A percentile compares a stretch with the other conserved stretches of the same genome.
phyloP scores from a whole-genome alignment of 2,329 filamentous ascomycete species.

The Purpureocillium lavendulum region DNA sequence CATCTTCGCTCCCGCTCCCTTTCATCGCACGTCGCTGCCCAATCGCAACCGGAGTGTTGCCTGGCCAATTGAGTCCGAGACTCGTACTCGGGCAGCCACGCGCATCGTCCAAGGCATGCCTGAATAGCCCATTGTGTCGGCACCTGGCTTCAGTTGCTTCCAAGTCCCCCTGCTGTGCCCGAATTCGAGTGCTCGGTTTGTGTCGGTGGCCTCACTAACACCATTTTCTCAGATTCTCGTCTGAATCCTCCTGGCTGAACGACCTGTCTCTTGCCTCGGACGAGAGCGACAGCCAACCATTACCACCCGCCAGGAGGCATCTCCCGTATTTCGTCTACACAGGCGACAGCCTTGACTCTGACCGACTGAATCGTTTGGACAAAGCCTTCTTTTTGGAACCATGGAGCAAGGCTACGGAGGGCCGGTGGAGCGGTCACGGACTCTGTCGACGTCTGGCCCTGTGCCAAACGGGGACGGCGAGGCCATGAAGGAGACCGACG shows the following conservation, averaged over 20 bases:
- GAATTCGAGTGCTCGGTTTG: neutral
- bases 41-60: neutral
- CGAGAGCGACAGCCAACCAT: too few species aligned
- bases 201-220: too few species aligned
- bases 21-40: slow-evolving; percentile 1
- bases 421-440: slow-evolving; percentile 24
- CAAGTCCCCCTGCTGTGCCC: too few species aligned
- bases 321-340: too few species aligned
- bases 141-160: neutral
- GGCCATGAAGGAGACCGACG: slow-evolving; percentile 32
- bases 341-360: too few species aligned
- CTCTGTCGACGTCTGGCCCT: slow-evolving; percentile 29
- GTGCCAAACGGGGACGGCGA: slow-evolving; percentile 35
- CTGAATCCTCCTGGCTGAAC: too few species aligned
- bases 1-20: neutral
- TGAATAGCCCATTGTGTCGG: neutral
- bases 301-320: neutral
- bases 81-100: slow-evolving; percentile 1
- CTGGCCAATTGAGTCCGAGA: neutral
- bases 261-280: too few species aligned
- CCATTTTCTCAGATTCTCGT: too few species aligned
- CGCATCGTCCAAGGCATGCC: neutral
- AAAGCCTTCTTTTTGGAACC: too few species aligned
- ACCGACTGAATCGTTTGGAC: too few species aligned
- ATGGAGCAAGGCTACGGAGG: slow-evolving; percentile 35